Evolutionary conservation across 257 asterid species (phyloP).

Genomic region (Anisodus acutangulus): DNA sequence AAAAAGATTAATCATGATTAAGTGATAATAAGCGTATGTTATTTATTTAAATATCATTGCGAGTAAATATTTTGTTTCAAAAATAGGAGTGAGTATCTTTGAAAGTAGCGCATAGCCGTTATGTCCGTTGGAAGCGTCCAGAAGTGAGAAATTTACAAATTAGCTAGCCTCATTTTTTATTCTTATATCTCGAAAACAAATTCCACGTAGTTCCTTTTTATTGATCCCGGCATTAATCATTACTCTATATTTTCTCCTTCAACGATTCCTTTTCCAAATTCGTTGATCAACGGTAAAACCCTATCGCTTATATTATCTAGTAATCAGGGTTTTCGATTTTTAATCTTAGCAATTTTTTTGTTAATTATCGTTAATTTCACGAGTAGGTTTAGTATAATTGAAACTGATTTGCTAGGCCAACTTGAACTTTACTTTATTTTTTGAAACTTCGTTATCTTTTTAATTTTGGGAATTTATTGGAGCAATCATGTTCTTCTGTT

Average conservation of each 20-base stretch:
- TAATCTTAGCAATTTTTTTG: too few relatives aligned
- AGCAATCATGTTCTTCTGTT: not conserved
- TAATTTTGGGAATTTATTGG: not conserved
- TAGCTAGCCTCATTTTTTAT: not conserved
- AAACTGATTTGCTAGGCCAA: not conserved
- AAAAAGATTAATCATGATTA: too few relatives aligned
- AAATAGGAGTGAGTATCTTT: not conserved
- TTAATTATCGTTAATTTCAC: not conserved
- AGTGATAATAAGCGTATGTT: too few relatives aligned
- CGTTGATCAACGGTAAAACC: conserved; percentile 3
- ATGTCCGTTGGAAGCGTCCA: conserved; percentile 42
- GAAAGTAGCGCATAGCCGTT: conserved; percentile 25
- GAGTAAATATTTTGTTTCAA: too few relatives aligned
- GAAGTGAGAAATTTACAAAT: not conserved
- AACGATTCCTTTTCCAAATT: not conserved
- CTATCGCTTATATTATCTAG: not conserved
- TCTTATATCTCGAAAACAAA: not conserved
- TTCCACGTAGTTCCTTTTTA: not conserved
- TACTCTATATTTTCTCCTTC: not conserved
- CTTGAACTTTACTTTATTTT: not conserved
- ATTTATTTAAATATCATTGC: too few relatives aligned
- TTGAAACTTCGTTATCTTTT: not conserved
- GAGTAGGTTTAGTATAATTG: not conserved
- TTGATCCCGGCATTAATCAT: not conserved
- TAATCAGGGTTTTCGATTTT: not conserved